Evolutionary conservation across 768 basidiomycete genomes (phyloP), one percentile per base, ranked within the genome.

Genomic region (Leccinum uliginosum): DNA sequence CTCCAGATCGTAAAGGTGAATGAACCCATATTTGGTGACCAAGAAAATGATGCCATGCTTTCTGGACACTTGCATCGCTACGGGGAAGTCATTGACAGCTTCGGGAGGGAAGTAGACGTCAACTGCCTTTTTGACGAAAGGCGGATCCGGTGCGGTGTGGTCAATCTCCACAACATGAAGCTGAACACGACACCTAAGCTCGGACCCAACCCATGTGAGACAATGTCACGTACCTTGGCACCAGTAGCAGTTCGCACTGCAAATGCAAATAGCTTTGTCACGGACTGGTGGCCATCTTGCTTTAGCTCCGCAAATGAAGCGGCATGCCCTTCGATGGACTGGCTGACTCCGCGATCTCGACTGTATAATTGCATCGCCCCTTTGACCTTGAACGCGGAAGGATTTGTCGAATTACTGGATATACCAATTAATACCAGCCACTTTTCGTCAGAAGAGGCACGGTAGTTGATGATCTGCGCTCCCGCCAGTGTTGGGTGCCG

Each of bases 71-170:
- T 99, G 97, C 93, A 99, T 98, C 27, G 97, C 93, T 27, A 99
- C 97, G 17, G 97, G 97, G 80, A 99, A 99, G 69, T 99, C 97
- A 70, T 95, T 98, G 51, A 87, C 89, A 6, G 97, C 97, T 72
- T 99, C 97, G 1, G 95, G 87, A 53, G 97, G 97, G 83, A 98
- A 99, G 79, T 95, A 99, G 34, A 99, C 96, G 64, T 99, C 97
- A 59, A 98, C 95, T 11, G 91, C 91, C 75, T 97, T 98, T 82
- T 99, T 99, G 32, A 83, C 82, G 78, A 97, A 99, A 7, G 88
- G 89, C 17, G 95, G 89, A 66, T 96, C 91, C 6, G 93, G 86
- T 10, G 91, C 89, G 58, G 87, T 82, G 74, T 98, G 97, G 71
- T 98, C 97, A 67, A 99, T 96, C 74, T 99, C 93, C 56, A 98